Evolutionary conservation across 1,284 basidiomycete species (phyloP), one percentile per base, ranked within the genome.

Genomic region (Sparassis latifolia): DNA sequence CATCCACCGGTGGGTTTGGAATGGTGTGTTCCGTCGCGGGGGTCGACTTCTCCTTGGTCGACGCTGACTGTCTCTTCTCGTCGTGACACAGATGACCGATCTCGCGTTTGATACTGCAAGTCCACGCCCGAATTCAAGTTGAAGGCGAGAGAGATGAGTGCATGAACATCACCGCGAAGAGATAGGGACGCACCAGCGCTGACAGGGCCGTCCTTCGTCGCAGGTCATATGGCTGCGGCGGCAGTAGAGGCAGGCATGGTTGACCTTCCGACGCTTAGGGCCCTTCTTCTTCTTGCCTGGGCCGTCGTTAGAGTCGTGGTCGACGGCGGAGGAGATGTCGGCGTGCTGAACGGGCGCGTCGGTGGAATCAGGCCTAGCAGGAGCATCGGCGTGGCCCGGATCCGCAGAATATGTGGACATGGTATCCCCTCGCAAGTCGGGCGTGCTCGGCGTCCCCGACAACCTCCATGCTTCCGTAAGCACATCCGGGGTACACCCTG

Each of bases 211-310:
- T 27, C 86, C 86, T 58, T 92, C 90, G 64, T 94, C 90, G 70
- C 92, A 94, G 6, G 90, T 92, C 91, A 94, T 91, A 79, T 92
- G 87, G 78, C 90, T 93, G 53, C 92, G 74, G 58, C 93, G 77
- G 69, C 93, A 97, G 70, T 96, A 97, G 46, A 97, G 76, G 66
- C 94, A 97, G 1, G 93, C 93, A 70, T 90, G 87, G 69, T 92
- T 92, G 52, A 90, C 87, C 66, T 91, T 92, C 51, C 87, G 72
- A 58, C 88, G 72, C 69, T 88, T 89, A 45, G 72, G 67, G 40
- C 56, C 57, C 49, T 66, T 66, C 56, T 65, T 66, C 58, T 59
- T 62, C 62, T 62, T 65, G 44, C 57, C 58, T 12, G 54, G 46
- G 29, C 47, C 56, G 52, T 59, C 60, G 40, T 46, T 52, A 5